Conservation (phyloP, 1,284 basidiomycete genomes). For the Mycocalia duriaeana region DNA sequence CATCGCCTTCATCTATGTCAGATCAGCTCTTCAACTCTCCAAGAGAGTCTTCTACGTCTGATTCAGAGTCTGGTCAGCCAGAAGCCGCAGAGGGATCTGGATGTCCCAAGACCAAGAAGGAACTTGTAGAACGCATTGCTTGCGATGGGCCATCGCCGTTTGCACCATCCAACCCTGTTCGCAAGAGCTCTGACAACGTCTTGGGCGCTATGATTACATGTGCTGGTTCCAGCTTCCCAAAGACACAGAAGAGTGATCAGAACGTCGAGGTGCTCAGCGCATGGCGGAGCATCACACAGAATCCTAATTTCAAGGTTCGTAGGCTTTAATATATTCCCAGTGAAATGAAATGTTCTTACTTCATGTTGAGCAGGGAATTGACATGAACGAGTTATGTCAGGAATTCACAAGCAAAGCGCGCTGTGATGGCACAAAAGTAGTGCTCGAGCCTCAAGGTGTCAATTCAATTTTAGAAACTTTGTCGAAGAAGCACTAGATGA, state of each 20-base stretch:
- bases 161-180: conserved; percentile 22
- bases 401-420: conserved; percentile 76
- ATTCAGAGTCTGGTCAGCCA: conserved; percentile 23
- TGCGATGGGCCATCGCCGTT: conserved; percentile 45
- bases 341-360: conserved; percentile 6
- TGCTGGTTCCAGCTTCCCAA: conserved; percentile 59
- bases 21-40: conserved; percentile 31
- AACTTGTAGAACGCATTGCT: conserved; percentile 45
- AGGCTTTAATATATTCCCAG: not conserved
- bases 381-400: conserved; percentile 69
- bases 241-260: conserved; percentile 60
- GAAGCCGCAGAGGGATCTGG: conserved; percentile 20
- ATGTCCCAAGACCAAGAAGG: conserved; percentile 57
- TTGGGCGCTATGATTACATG: conserved; percentile 53
- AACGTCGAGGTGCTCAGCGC: conserved; percentile 74
- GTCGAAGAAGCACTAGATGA: conserved; percentile 22
- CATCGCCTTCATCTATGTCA: conserved; percentile 31
- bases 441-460: conserved; percentile 67
- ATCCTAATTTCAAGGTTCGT: conserved; percentile 68
- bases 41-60: conserved; percentile 26
- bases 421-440: conserved; percentile 77
- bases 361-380: conserved; percentile 50
- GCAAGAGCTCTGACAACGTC: conserved; percentile 27
- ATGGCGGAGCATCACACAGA: conserved; percentile 67
- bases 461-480: conserved; percentile 59